Percentiles rank a stretch among this genome's conserved stretches.
Evolutionary conservation across 345 rosid genomes (phyloP).

Genomic region (Hibiscus syriacus): DNA sequence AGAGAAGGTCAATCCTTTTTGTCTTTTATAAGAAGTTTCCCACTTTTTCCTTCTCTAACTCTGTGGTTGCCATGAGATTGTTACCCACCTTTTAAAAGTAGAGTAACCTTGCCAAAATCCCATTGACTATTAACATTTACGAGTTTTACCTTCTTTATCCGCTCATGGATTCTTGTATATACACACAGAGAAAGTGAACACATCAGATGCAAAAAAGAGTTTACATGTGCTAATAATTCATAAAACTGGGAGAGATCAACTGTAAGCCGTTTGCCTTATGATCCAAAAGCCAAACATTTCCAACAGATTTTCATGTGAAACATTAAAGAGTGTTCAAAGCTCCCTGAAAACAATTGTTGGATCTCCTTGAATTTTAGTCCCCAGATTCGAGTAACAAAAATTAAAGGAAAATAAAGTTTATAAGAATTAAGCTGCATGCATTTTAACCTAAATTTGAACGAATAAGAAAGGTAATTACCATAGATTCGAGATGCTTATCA

Average conservation of each 20-base stretch:
- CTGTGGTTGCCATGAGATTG: constrained; percentile 7
- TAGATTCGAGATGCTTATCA: constrained; percentile 81
- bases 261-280: not conserved
- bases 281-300: constrained; percentile 1
- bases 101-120: not conserved
- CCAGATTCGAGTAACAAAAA: not conserved
- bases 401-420: not conserved
- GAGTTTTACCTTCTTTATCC: not conserved
- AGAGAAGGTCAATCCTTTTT: not conserved
- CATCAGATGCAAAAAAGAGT: not conserved
- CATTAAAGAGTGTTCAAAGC: not conserved
- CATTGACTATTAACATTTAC: not conserved
- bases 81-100: not conserved
- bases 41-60: not conserved
- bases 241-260: not conserved
- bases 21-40: not conserved
- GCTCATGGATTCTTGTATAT: not conserved
- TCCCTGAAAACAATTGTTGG: not conserved
- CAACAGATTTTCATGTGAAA: too few species aligned
- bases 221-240: not conserved
- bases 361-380: not conserved
- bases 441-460: not conserved
- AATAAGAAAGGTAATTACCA: constrained; percentile 33
- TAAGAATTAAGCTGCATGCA: not conserved
- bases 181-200: not conserved